phyloP scores from a whole-genome alignment of 352 stramenopile genomes.

The Phytopythium aichiense region DNA sequence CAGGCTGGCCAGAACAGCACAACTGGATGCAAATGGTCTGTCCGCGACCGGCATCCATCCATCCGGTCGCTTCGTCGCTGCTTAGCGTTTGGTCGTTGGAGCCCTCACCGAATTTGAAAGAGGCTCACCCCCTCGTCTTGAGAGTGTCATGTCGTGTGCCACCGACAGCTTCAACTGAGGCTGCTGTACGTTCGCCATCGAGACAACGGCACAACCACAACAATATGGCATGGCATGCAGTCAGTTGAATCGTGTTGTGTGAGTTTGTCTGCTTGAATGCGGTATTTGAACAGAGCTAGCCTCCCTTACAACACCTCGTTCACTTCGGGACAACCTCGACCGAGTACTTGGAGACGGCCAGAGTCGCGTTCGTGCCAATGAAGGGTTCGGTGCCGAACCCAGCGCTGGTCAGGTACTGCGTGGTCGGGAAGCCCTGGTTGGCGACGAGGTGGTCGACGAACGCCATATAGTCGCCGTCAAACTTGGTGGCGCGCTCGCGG shows the following conservation, averaged over 20 bases:
- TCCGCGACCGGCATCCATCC: neutral
- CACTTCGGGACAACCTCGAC: constrained; percentile 6
- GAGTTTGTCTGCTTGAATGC: neutral
- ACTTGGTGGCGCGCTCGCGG: constrained; percentile 18
- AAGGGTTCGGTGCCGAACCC: constrained; percentile 19
- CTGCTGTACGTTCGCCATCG: neutral
- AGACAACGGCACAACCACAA: neutral
- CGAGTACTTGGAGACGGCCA: constrained; percentile 20
- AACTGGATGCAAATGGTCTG: neutral
- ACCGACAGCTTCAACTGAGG: neutral
- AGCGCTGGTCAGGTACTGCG: constrained; percentile 16
- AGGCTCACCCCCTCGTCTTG: neutral
- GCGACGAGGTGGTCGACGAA: constrained; percentile 16
- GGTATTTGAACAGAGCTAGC: neutral
- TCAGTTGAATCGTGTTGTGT: neutral
- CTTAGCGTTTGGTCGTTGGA: neutral
- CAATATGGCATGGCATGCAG: neutral
- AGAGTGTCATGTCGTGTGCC: neutral
- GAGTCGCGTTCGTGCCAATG: constrained; percentile 12
- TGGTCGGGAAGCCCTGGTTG: constrained; percentile 9
- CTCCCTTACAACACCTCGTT: neutral
- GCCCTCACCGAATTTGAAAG: neutral
- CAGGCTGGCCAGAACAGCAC: neutral
- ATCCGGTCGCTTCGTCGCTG: neutral
- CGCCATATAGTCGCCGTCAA: constrained; percentile 19